These are phyloP conservation scores for Peronospora tabacina DNA, from an alignment of 352 stramenopile species.

Conservation along the genomic window DNA sequence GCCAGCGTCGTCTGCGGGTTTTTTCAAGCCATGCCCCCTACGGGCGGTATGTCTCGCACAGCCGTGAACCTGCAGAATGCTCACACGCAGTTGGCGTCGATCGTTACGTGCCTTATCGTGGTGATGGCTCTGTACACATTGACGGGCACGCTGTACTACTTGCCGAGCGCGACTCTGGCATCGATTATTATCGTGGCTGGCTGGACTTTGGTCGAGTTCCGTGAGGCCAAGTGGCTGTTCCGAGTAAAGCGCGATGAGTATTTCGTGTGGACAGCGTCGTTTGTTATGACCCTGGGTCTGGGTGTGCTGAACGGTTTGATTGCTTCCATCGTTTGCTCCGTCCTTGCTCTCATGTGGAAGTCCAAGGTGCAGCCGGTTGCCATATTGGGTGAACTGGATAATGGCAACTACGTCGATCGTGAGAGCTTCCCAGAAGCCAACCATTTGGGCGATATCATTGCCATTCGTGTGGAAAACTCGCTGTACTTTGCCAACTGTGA, in stretches of 20 bases:
- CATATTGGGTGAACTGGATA: conserved; percentile 14
- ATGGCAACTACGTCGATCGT: conserved; percentile 8
- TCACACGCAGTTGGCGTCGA: conserved; percentile 11
- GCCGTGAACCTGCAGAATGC: conserved; percentile 18
- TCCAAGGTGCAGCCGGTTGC: conserved; percentile 8
- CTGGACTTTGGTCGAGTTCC: conserved; percentile 13
- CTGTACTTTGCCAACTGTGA: conserved; percentile 19
- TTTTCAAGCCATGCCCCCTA: conserved; percentile 18
- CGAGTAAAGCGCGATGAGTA: conserved; percentile 17
- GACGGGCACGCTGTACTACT: conserved; percentile 12
- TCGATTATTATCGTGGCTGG: conserved; percentile 21
- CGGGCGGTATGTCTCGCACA: conserved; percentile 14
- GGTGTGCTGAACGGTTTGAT: conserved; percentile 16
- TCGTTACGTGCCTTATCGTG: conserved; percentile 14
- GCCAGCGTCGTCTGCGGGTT: conserved; percentile 12
- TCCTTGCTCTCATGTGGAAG: conserved; percentile 18
- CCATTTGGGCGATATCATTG: conserved; percentile 10
- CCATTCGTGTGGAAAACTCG: conserved; percentile 13
- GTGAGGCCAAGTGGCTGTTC: conserved; percentile 17
- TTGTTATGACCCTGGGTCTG: conserved; percentile 7
- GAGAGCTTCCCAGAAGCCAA: conserved; percentile 15
- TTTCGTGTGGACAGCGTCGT: conserved; percentile 16
- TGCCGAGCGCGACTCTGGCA: conserved; percentile 13
- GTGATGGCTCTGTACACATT: conserved; percentile 12
- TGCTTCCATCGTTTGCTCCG: conserved; percentile 13